Conservation (phyloP, 108 stramenopile species). For the Cyclotella baltica region DNA sequence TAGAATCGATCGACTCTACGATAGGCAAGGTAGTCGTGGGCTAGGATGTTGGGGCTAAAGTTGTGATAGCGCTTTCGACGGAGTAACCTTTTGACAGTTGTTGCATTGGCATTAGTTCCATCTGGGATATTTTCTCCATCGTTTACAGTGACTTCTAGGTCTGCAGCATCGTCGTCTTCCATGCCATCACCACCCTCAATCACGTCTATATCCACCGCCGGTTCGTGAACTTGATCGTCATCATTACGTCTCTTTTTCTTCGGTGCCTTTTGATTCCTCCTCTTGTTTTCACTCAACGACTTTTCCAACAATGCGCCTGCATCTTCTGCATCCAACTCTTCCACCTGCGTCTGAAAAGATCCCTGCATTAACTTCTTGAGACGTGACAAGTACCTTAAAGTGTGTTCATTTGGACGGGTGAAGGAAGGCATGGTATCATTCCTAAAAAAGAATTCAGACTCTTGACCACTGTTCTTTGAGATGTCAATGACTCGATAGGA, state of each 20-base stretch:
- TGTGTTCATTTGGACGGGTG: conserved; percentile 34
- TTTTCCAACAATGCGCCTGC: conserved; percentile 63
- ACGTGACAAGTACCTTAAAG: conserved; percentile 50
- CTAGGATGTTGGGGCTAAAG: conserved; percentile 67
- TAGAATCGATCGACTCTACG: conserved; percentile 77
- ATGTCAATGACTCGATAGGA: conserved; percentile 14
- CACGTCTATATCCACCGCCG: neutral
- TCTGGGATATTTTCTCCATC: neutral
- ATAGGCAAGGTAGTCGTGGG: conserved; percentile 78
- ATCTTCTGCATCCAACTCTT: conserved; percentile 57
- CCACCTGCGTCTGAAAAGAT: conserved; percentile 64
- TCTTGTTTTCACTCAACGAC: conserved; percentile 49
- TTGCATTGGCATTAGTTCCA: neutral
- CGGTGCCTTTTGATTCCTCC: conserved; percentile 36
- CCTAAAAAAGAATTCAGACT: neutral
- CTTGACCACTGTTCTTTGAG: neutral
- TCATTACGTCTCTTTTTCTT: conserved; percentile 26
- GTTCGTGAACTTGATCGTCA: conserved; percentile 8
- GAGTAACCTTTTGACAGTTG: conserved; percentile 1
- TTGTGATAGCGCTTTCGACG: conserved; percentile 80
- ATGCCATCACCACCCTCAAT: neutral
- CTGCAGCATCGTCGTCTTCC: conserved; percentile 5
- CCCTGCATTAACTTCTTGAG: conserved; percentile 78
- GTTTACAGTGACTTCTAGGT: neutral
- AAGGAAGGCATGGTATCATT: conserved; percentile 11